Conservation (phyloP, 306 rosid genomes). For the Vachellia pachyceras region DNA sequence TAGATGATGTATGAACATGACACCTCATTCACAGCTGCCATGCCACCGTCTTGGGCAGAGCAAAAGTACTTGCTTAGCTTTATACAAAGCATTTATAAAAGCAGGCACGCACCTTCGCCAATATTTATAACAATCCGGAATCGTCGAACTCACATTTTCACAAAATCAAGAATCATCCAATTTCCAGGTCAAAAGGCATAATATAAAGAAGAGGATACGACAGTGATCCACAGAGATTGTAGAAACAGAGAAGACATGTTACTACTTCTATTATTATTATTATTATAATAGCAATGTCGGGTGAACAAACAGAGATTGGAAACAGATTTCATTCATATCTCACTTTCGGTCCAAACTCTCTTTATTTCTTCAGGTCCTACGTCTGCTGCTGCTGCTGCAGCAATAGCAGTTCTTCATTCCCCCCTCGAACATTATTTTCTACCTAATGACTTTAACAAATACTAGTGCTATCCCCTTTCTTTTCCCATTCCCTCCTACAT, state of each 20-base stretch:
- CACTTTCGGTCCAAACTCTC: not conserved
- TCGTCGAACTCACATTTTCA: not conserved
- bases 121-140: not conserved
- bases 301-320: constrained; percentile 46
- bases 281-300: constrained; percentile 33
- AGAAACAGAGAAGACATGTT: not conserved
- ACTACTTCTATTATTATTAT: constrained; percentile 39
- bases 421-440: constrained; percentile 34
- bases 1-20: not conserved
- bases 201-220: not conserved
- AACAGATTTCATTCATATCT: constrained; percentile 21
- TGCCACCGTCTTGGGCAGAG: constrained; percentile 45
- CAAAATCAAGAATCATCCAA: not conserved
- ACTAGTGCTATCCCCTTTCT: not conserved
- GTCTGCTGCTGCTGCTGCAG: not conserved
- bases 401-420: not conserved
- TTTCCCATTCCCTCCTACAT: constrained; percentile 13
- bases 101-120: not conserved
- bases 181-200: not conserved
- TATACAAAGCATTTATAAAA: constrained; percentile 13
- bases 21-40: constrained; percentile 36
- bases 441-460: not conserved
- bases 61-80: constrained; percentile 40
- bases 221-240: not conserved
- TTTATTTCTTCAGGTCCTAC: constrained; percentile 10